Evolutionary conservation across 345 rosid species (phyloP).

Genomic region (Gossypium raimondii): DNA sequence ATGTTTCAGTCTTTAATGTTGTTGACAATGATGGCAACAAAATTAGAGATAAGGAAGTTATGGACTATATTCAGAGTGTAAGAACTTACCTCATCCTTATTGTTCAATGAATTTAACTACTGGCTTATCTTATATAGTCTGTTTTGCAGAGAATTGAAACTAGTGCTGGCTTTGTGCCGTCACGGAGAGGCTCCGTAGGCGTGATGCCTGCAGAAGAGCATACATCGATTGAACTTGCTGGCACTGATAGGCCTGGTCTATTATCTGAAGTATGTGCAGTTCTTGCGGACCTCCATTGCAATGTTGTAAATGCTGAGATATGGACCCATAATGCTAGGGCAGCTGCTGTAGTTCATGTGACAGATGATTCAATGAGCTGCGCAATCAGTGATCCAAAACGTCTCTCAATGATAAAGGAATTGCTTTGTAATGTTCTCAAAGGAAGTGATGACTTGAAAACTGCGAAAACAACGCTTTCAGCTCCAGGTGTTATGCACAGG

Average conservation of each 20-base stretch:
- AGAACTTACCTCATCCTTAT: conserved; percentile 7
- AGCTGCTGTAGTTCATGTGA: conserved; percentile 82
- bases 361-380: conserved; percentile 49
- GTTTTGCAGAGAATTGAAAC: conserved; percentile 66
- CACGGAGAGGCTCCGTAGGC: conserved; percentile 67
- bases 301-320: conserved; percentile 80
- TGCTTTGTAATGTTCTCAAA: conserved; percentile 65
- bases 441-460: conserved; percentile 51
- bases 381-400: conserved; percentile 62
- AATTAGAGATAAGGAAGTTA: conserved; percentile 55
- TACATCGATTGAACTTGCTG: conserved; percentile 77
- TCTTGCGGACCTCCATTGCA: conserved; percentile 75
- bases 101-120: not conserved
- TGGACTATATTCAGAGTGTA: conserved; percentile 63
- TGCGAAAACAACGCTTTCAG: conserved; percentile 58
- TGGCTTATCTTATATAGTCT: not conserved
- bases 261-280: conserved; percentile 90
- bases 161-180: conserved; percentile 54
- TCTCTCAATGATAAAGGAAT: conserved; percentile 56
- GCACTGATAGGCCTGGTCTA: conserved; percentile 82
- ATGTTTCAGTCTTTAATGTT: conserved; percentile 71
- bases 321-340: conserved; percentile 97
- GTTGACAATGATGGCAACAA: conserved; percentile 60
- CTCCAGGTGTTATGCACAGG: conserved; percentile 51
- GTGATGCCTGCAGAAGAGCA: conserved; percentile 75